Percentiles rank a stretch among this genome's conserved stretches.
phyloP scores from a whole-genome alignment of 2,329 filamentous ascomycete genomes.

The Didymella keratinophila region DNA sequence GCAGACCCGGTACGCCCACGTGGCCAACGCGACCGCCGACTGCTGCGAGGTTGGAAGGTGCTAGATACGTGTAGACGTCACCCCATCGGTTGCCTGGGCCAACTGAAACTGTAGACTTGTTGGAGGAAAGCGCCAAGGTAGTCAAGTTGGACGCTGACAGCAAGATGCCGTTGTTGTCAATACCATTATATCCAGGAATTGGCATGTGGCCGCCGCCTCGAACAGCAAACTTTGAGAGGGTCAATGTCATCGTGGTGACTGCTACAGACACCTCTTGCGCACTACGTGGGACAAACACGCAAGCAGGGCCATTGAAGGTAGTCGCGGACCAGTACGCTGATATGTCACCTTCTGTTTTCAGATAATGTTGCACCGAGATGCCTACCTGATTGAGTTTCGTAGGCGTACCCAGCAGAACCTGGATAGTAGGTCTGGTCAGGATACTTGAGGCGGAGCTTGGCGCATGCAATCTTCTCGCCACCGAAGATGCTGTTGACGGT shows the following conservation, averaged over 20 bases:
- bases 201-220: conserved; percentile 38
- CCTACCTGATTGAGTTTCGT: conserved; percentile 19
- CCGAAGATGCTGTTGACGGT: neutral
- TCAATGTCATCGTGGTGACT: conserved; percentile 25
- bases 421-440: conserved; percentile 18
- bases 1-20: conserved; percentile 43
- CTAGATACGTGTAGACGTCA: conserved; percentile 39
- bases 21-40: conserved; percentile 40
- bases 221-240: conserved; percentile 28
- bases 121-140: conserved; percentile 30
- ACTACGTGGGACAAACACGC: conserved; percentile 31
- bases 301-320: conserved; percentile 25
- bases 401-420: conserved; percentile 8
- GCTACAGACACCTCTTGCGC: conserved; percentile 30
- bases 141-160: conserved; percentile 31
- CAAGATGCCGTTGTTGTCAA: conserved; percentile 28
- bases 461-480: conserved; percentile 11
- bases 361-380: neutral
- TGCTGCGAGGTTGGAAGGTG: conserved; percentile 30
- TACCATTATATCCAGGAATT: conserved; percentile 27
- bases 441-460: conserved; percentile 9
- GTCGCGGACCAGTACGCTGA: conserved; percentile 25
- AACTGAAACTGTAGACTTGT: conserved; percentile 34
- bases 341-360: neutral
- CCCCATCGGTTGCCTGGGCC: conserved; percentile 44